phyloP scores from a whole-genome alignment of 345 rosid genomes.

The Gossypium arboreum region DNA sequence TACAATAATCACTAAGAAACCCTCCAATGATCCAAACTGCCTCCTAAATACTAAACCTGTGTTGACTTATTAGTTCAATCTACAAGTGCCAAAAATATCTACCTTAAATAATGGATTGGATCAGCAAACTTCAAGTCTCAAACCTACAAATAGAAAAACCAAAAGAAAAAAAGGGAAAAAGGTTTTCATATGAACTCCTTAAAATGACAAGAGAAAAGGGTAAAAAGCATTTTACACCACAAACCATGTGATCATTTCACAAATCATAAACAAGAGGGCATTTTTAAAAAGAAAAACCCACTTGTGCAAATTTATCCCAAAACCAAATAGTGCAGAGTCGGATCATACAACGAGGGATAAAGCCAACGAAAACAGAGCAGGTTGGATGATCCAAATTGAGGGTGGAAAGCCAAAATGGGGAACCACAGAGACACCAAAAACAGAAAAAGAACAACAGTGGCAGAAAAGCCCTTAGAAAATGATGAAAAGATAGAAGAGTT shows the following conservation, averaged over 20 bases:
- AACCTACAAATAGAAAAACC: slow-evolving; percentile 40
- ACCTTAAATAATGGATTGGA: slow-evolving; percentile 31
- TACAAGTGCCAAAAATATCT: slow-evolving; percentile 18
- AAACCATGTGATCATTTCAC: slow-evolving; percentile 12
- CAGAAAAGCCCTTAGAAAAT: slow-evolving; percentile 10
- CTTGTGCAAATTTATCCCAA: not conserved
- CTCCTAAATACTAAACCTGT: slow-evolving; percentile 7
- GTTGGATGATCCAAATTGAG: slow-evolving; percentile 21
- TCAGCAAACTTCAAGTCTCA: slow-evolving; percentile 48
- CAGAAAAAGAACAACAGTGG: slow-evolving; percentile 1
- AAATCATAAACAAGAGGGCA: slow-evolving; percentile 8
- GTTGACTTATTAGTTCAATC: slow-evolving; percentile 6
- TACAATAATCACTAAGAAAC: slow-evolving; percentile 18
- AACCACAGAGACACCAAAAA: slow-evolving; percentile 15
- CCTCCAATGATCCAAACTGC: slow-evolving; percentile 20
- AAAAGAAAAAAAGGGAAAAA: slow-evolving; percentile 17
- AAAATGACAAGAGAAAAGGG: not conserved
- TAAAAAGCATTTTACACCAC: slow-evolving; percentile 2
- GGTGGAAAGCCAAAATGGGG: slow-evolving; percentile 2
- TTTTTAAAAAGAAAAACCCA: not conserved
- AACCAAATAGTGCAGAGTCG: not conserved
- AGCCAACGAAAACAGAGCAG: slow-evolving; percentile 9
- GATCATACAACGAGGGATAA: not conserved
- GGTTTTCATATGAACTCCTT: slow-evolving; percentile 19
- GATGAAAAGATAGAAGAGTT: not conserved